phyloP scores from a whole-genome alignment of 169 alveolate species.

The Plasmodium reichenowi region DNA sequence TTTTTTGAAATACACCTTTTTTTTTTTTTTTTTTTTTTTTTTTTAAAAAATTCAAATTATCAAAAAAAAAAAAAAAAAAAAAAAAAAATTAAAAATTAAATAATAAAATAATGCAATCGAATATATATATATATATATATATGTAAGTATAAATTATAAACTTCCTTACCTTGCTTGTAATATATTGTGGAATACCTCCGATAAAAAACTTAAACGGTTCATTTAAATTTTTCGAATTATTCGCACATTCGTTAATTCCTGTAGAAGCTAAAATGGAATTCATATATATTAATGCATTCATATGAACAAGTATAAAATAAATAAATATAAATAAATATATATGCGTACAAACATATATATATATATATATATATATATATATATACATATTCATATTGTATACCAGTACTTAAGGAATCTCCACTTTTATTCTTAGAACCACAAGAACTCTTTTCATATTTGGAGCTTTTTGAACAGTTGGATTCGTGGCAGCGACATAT shows the following conservation, averaged over 20 bases:
- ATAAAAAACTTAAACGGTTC: conserved; percentile 71
- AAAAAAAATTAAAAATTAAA: background rate
- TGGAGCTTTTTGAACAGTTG: conserved; percentile 36
- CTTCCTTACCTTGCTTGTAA: conserved; percentile 42
- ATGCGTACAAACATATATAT: background rate
- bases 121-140: background rate
- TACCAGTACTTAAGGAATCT: conserved; percentile 63
- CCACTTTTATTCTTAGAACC: conserved; percentile 21
- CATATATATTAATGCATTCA: background rate
- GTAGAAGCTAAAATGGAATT: conserved; percentile 47
- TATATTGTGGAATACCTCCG: conserved; percentile 73
- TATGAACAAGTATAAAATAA: background rate
- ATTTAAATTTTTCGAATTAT: conserved; percentile 22
- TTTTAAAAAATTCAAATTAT: background rate
- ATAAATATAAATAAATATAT: background rate
- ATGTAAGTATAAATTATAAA: background rate
- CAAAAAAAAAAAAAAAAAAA: conserved; percentile 17
- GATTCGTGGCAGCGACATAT: conserved; percentile 43
- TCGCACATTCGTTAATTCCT: conserved; percentile 58
- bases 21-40: conserved; percentile 6
- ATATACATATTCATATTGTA: background rate
- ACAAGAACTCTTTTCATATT: conserved; percentile 33
- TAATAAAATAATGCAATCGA: background rate
- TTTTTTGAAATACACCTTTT: conserved; percentile 58
- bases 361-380: background rate